A percentile compares a stretch with the other conserved stretches of the same genome.
Evolutionary conservation across 2,329 filamentous ascomycete genomes (phyloP).

Genomic region (Neofusicoccum ribis): DNA sequence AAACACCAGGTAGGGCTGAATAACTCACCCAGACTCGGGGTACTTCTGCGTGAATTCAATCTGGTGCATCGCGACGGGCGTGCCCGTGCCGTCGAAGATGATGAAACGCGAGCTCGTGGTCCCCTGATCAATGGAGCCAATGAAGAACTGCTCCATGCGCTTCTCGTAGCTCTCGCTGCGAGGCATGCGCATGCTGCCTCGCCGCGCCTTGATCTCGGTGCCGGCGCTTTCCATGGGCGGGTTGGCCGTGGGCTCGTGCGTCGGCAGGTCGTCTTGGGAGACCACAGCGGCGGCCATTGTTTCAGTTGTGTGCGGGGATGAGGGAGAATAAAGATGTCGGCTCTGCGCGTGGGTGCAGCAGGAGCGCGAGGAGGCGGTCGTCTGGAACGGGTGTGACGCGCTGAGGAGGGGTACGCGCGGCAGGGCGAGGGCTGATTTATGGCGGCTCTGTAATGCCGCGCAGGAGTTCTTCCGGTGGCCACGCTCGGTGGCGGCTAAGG

Average conservation of each 20-base stretch:
- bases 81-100: constrained; percentile 79
- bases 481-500: neutral
- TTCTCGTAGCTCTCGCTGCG: constrained; percentile 20
- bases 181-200: constrained; percentile 16
- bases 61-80: constrained; percentile 79
- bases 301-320: neutral
- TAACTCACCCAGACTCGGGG: constrained; percentile 75
- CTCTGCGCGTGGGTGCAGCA: neutral
- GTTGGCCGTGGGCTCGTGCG: neutral
- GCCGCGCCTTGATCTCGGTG: constrained; percentile 16
- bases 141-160: constrained; percentile 59
- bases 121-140: constrained; percentile 87
- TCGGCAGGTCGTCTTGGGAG: constrained; percentile 6
- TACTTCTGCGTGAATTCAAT: constrained; percentile 85
- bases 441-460: neutral
- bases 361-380: neutral
- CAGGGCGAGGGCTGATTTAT: neutral
- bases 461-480: neutral
- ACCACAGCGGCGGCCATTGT: constrained; percentile 16
- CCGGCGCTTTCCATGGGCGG: constrained; percentile 15
- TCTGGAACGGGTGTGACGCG: neutral
- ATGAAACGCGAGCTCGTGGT: constrained; percentile 88
- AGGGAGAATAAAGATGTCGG: neutral
- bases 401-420: neutral
- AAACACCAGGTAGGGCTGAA: neutral